Percentiles rank a stretch among this genome's conserved stretches.
phyloP scores from a whole-genome alignment of 2,329 filamentous ascomycete genomes.

The Beauveria sp. region DNA sequence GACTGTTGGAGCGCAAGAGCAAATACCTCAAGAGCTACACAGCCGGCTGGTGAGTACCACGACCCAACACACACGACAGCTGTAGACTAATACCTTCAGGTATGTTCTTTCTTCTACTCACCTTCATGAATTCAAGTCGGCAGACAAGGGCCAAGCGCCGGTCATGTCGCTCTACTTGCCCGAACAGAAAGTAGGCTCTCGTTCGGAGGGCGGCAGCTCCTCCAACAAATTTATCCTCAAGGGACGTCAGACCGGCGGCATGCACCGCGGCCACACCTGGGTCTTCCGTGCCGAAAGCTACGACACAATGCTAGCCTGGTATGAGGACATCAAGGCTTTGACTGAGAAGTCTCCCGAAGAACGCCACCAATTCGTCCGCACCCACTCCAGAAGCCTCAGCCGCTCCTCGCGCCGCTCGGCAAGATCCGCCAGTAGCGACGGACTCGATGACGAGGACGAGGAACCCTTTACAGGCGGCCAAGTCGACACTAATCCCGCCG shows the following conservation, averaged over 20 bases:
- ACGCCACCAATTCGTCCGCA: constrained; percentile 76
- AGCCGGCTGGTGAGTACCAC: constrained; percentile 68
- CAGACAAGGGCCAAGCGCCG: constrained; percentile 82
- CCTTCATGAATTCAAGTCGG: constrained; percentile 98
- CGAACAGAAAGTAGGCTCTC: constrained; percentile 91
- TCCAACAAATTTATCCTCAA: constrained; percentile 98
- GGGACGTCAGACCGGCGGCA: constrained; percentile 82
- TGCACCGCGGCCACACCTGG: constrained; percentile 77
- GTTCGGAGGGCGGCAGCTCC: constrained; percentile 71
- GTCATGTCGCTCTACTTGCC: constrained; percentile 94
- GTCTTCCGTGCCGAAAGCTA: constrained; percentile 65
- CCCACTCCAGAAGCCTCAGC: constrained; percentile 71
- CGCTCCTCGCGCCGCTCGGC: constrained; percentile 53
- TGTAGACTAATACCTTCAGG: constrained; percentile 39
- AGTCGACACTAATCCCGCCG: constrained; percentile 36
- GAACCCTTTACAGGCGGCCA: constrained; percentile 51
- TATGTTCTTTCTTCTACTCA: constrained; percentile 95
- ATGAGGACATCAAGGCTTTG: constrained; percentile 82
- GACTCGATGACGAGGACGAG: constrained; percentile 64
- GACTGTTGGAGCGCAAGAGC: constrained; percentile 93
- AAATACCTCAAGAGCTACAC: constrained; percentile 98
- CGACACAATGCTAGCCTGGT: constrained; percentile 97
- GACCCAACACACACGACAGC: neutral
- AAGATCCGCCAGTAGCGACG: constrained; percentile 67
- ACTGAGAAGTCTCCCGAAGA: constrained; percentile 86